Evolutionary conservation across 2,329 filamentous ascomycete species (phyloP), one percentile per base, ranked within the genome.

Genomic region (Myriangium duriaei): DNA sequence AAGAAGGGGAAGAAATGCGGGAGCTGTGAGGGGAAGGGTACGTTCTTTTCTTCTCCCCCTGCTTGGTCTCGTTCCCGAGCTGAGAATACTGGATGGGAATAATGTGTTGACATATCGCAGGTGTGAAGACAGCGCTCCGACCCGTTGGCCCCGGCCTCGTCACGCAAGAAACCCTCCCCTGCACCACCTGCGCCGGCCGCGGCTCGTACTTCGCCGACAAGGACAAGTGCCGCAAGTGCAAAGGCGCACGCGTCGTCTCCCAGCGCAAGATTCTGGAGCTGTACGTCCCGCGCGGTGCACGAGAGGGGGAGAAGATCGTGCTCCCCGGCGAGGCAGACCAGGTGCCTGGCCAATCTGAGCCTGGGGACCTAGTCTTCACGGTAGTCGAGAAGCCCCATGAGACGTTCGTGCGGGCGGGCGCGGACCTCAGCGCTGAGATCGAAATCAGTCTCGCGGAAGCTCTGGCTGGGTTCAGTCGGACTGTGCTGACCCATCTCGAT

Each of bases 201-300:
- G 91, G 91, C 4, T 77, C 79, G 54, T 77, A 87, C 54, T 93
- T 78, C 65, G 88, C 88, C 60, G 85, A 94, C 55, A 96, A 96
- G 68, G 91, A 98, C 55, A 84, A 85, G 56, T 98, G 91, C 70
- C 94, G 93, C 71, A 95, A 91, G 68, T 98, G 91, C 75, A 96
- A 96, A 65, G 91, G 91, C 53, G 83, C 82, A 60, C 75, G 84
- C 45, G 86, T 84, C 11, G 76, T 77, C 31, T 80, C 86, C 52
- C 82, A 91, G 62, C 91, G 83, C 62, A 98, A 96, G 66, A 82
- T 88, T 3, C 69, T 98, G 43, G 91, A 98, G 63, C 79, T 98
- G 37, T 96, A 96, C 64, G 94, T 98, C 43, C 86, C 88, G 7
- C 76, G 82, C 37, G 88, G 88, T 32, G 81, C 58, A 33, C 67